A percentile compares a stretch with the other conserved stretches of the same genome.
Evolutionary conservation across 305 asterid species (phyloP).

Genomic region (Fraxinus platypoda): DNA sequence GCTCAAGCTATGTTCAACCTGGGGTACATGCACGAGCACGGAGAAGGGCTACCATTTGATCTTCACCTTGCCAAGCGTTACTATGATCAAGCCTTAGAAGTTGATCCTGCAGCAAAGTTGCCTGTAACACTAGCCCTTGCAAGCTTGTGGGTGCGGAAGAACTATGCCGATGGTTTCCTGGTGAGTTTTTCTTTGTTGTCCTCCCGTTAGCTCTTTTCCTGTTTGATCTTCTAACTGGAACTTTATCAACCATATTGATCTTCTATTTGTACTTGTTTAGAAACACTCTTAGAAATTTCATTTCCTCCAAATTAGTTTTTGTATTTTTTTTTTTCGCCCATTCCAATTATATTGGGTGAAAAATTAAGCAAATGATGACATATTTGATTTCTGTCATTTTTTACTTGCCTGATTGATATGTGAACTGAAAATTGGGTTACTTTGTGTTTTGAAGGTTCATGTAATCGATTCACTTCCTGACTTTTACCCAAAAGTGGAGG

Average conservation of each 20-base stretch:
- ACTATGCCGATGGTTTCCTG: slow-evolving; percentile 68
- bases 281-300: neutral
- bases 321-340: neutral
- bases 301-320: neutral
- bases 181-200: slow-evolving; percentile 36
- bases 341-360: neutral
- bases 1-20: slow-evolving; percentile 93
- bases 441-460: slow-evolving; percentile 44
- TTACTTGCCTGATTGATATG: neutral
- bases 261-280: neutral
- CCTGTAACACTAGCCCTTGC: slow-evolving; percentile 90
- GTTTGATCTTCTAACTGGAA: neutral
- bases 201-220: neutral
- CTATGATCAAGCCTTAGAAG: slow-evolving; percentile 81
- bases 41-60: slow-evolving; percentile 80
- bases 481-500: slow-evolving; percentile 72
- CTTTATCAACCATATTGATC: neutral
- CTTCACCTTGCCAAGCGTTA: slow-evolving; percentile 93
- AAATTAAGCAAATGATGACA: neutral
- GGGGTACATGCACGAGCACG: slow-evolving; percentile 96
- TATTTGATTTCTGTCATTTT: neutral
- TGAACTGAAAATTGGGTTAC: neutral
- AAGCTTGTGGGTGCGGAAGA: slow-evolving; percentile 85
- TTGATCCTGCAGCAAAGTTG: slow-evolving; percentile 73
- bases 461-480: slow-evolving; percentile 81